phyloP scores from a whole-genome alignment of 1,139 yeast species.

The Taphrina confusa region DNA sequence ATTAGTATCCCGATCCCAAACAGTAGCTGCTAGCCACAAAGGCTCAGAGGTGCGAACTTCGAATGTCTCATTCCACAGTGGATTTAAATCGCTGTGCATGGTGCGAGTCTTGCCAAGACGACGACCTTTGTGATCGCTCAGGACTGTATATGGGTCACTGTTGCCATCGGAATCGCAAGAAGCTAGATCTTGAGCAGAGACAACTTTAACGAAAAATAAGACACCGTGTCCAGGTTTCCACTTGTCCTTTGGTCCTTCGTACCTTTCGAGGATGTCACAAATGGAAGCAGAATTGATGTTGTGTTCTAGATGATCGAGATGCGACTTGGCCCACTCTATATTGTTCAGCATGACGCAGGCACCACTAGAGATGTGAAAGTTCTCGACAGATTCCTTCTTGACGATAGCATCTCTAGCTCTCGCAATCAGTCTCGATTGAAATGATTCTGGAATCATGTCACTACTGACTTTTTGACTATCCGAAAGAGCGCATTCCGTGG shows the following conservation, averaged over 20 bases:
- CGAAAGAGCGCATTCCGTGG: conserved; percentile 49
- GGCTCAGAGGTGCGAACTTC: conserved; percentile 56
- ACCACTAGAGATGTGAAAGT: conserved; percentile 57
- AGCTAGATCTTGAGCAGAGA: conserved; percentile 70
- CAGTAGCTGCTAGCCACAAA: conserved; percentile 56
- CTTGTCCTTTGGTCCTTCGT: conserved; percentile 41
- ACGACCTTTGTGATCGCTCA: conserved; percentile 63
- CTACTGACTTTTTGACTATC: conserved; percentile 39
- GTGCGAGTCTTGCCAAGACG: conserved; percentile 74
- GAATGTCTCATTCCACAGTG: conserved; percentile 87
- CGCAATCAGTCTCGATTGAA: conserved; percentile 48
- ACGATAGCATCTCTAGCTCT: conserved; percentile 52
- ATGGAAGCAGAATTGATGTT: conserved; percentile 63
- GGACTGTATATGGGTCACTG: conserved; percentile 64
- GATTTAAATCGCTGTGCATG: conserved; percentile 62
- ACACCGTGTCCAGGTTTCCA: conserved; percentile 46
- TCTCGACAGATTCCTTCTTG: conserved; percentile 53
- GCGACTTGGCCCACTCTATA: conserved; percentile 61
- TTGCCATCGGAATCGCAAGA: conserved; percentile 57
- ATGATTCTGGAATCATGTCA: conserved; percentile 36
- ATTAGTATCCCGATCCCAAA: conserved; percentile 68
- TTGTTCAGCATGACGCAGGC: conserved; percentile 80
- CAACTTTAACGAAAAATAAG: conserved; percentile 62
- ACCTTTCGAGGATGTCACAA: conserved; percentile 52
- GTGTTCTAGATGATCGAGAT: conserved; percentile 62